These are phyloP conservation scores for Vitellaria paradoxa DNA, from an alignment of 179 eudicot species.

Conservation along the genomic window DNA sequence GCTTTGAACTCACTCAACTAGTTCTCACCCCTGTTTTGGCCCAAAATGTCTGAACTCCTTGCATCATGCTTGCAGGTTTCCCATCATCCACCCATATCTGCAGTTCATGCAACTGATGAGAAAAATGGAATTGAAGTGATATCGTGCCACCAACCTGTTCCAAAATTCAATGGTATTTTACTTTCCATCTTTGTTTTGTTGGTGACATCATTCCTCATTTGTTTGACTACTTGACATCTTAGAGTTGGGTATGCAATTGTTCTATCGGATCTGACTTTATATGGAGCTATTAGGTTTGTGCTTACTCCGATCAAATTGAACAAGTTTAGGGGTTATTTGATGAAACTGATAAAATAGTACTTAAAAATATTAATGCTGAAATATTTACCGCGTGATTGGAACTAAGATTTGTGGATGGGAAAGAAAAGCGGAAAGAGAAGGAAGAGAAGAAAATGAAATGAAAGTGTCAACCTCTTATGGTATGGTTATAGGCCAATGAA, in stretches of 20 bases:
- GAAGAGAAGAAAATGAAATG: too few species aligned
- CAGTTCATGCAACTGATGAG: slow-evolving; percentile 81
- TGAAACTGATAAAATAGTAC: background rate
- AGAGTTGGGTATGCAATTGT: too few species aligned
- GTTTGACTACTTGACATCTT: background rate
- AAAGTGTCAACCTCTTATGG: too few species aligned
- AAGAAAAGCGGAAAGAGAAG: too few species aligned
- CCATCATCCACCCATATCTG: slow-evolving; percentile 87
- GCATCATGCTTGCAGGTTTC: slow-evolving; percentile 53
- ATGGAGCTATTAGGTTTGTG: background rate
- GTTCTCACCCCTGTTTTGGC: background rate
- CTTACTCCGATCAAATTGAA: background rate
- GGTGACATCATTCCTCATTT: background rate
- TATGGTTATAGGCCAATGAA: too few species aligned
- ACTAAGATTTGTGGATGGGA: too few species aligned
- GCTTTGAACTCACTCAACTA: background rate
- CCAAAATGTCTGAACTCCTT: background rate
- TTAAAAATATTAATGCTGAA: background rate
- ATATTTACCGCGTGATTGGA: too few species aligned
- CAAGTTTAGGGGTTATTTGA: background rate
- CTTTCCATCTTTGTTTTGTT: slow-evolving; percentile 4
- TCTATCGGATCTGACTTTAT: background rate
- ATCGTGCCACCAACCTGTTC: slow-evolving; percentile 57
- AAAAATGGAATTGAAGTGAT: slow-evolving; percentile 47
- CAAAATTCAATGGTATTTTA: slow-evolving; percentile 60